Conservation (phyloP, 2,329 filamentous ascomycete species). For the Tolypocladium capitatum region DNA sequence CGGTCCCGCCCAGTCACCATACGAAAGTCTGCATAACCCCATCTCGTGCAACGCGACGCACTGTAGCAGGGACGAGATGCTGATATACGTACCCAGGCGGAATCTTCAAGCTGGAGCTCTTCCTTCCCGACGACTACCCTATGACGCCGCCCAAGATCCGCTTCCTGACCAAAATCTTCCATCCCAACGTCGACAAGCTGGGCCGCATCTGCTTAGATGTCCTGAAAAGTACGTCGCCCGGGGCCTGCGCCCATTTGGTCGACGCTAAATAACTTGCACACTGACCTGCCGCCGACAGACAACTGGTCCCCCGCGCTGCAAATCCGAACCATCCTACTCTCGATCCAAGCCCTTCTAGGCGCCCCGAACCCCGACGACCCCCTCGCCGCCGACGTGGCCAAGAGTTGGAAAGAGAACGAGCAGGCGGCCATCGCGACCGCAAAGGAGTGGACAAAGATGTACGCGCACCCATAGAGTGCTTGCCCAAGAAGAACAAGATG, state of each 20-base stretch:
- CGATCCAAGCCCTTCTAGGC: slow-evolving; percentile 90
- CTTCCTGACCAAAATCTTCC: slow-evolving; percentile 98
- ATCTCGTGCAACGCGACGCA: not conserved
- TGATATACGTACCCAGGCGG: slow-evolving; percentile 37
- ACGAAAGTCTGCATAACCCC: slow-evolving; percentile 55
- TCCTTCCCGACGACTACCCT: slow-evolving; percentile 95
- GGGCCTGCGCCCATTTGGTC: not conserved
- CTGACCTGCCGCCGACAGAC: slow-evolving; percentile 37
- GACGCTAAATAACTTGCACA: not conserved
- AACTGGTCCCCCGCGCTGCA: slow-evolving; percentile 98
- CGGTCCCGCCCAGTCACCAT: slow-evolving; percentile 81
- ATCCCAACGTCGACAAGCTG: slow-evolving; percentile 96
- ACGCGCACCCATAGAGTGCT: slow-evolving; percentile 43
- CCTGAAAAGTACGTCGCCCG: slow-evolving; percentile 62
- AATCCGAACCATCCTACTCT: slow-evolving; percentile 96
- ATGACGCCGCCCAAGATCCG: slow-evolving; percentile 99
- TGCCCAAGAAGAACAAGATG: not conserved
- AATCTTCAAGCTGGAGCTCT: slow-evolving; percentile 92
- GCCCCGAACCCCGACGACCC: slow-evolving; percentile 97
- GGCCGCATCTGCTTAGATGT: slow-evolving; percentile 96
- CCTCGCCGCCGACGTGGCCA: slow-evolving; percentile 93
- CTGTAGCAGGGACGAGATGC: not conserved
- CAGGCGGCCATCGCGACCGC: slow-evolving; percentile 84
- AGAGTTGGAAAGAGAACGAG: slow-evolving; percentile 96
- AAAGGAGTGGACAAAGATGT: slow-evolving; percentile 78